Evolutionary conservation across 1,284 basidiomycete species (phyloP), one percentile per base, ranked within the genome.

Genomic region (Ganoderma boninense): DNA sequence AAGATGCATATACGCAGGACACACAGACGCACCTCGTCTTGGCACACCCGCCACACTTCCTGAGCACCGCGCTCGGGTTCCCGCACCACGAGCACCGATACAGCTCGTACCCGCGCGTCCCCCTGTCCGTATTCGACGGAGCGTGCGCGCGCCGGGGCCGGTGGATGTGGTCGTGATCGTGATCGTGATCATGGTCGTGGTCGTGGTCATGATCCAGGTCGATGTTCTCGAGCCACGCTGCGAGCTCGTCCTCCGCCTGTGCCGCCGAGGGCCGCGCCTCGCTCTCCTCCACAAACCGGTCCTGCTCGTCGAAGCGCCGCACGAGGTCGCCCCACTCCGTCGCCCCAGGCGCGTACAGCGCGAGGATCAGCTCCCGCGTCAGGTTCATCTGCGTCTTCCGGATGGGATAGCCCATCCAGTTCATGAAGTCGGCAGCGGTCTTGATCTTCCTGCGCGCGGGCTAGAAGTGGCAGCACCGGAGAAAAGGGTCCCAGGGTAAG

Each of bases 51-150:
- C n/a, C n/a, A n/a, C n/a, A n/a, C n/a, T n/a, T n/a, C n/a, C n/a
- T n/a, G n/a, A n/a, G n/a, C n/a, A n/a, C n/a, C n/a, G n/a, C n/a
- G n/a, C n/a, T n/a, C n/a, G n/a, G n/a, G n/a, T n/a, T n/a, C n/a
- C n/a, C n/a, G n/a, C n/a, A n/a, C n/a, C n/a, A 87, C 6, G 87
- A 87, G 71, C 88, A 89, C 32, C 81, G 76, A 78, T 87, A 89
- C 35, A 68, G 44, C 44, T 72, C 66, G 26, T 64, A 57, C 60
- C 61, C 64, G 26, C 32, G 46, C 38, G 42, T 59, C 35, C 20
- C 57, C 20, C 18, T 66, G 8, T 64, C 66, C 14, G 13, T 23
- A 26, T 20, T 68, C 16, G 49, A 44, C 32, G 62, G 54, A 1
- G 61, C 18, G 35, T 18, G 35, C 29, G 16, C 23, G 13, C 60